phyloP scores from a whole-genome alignment of 352 stramenopile species.

The Pythium brassicae region DNA sequence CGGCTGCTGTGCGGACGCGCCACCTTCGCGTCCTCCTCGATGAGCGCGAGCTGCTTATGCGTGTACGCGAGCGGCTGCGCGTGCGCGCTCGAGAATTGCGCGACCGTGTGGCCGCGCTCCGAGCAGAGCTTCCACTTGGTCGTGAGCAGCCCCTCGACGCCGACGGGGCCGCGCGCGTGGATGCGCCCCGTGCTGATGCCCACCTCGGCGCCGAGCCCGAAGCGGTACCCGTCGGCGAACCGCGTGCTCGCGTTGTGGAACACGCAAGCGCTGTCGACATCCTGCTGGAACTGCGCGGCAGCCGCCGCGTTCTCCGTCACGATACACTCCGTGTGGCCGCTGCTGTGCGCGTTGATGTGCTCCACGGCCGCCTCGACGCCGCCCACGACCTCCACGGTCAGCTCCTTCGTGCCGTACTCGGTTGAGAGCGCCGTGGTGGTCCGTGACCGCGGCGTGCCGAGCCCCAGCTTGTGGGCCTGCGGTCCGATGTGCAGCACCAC shows the following conservation, averaged over 20 bases:
- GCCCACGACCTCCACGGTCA: constrained; percentile 92
- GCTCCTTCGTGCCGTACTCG: constrained; percentile 94
- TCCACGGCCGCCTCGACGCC: constrained; percentile 88
- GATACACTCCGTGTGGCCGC: constrained; percentile 97
- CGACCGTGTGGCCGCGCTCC: constrained; percentile 78
- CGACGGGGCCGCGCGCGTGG: constrained; percentile 94
- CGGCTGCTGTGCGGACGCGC: constrained; percentile 67
- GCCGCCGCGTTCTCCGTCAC: constrained; percentile 89
- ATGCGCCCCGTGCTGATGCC: constrained; percentile 97
- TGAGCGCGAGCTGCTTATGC: constrained; percentile 71
- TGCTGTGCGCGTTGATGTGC: constrained; percentile 96
- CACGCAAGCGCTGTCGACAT: constrained; percentile 95
- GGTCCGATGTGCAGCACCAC: constrained; percentile 93
- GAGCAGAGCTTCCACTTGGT: constrained; percentile 97
- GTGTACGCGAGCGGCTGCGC: constrained; percentile 63
- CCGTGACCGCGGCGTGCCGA: constrained; percentile 64
- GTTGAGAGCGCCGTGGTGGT: constrained; percentile 80
- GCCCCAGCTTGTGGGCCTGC: constrained; percentile 67
- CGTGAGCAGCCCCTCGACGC: constrained; percentile 96
- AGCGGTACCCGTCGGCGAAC: constrained; percentile 95
- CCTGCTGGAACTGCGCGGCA: constrained; percentile 69
- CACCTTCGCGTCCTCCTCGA: constrained; percentile 51
- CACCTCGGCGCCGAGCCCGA: constrained; percentile 97
- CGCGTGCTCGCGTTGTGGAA: constrained; percentile 98
- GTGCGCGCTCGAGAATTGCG: constrained; percentile 49